phyloP scores from a whole-genome alignment of 2,329 filamentous ascomycete species.

The Chaetothyriales sp. region DNA sequence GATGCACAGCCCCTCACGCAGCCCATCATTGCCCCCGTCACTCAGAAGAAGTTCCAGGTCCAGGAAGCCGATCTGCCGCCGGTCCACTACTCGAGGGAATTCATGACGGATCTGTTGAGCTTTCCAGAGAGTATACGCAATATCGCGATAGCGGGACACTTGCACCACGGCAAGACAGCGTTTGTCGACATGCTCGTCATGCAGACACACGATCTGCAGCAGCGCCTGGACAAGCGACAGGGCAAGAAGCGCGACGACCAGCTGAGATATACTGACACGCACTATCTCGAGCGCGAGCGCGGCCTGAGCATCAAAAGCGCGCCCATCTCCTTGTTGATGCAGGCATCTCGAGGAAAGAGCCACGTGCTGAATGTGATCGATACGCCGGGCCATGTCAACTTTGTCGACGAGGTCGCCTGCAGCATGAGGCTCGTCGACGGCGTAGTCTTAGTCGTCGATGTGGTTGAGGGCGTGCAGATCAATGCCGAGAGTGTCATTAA shows the following conservation, averaged over 20 bases:
- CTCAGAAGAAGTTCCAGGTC: slow-evolving; percentile 90
- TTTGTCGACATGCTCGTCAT: slow-evolving; percentile 97
- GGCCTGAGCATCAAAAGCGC: slow-evolving; percentile 85
- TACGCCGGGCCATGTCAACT: slow-evolving; percentile 95
- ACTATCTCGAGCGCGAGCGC: slow-evolving; percentile 74
- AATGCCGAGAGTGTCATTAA: slow-evolving; percentile 97
- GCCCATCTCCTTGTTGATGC: slow-evolving; percentile 86
- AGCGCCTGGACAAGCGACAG: slow-evolving; percentile 64
- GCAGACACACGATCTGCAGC: slow-evolving; percentile 79
- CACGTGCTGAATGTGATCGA: slow-evolving; percentile 91
- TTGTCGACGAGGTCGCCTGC: slow-evolving; percentile 90
- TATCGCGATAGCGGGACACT: slow-evolving; percentile 76
- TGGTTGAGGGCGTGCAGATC: slow-evolving; percentile 96
- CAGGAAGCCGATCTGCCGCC: slow-evolving; percentile 82
- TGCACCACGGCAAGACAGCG: slow-evolving; percentile 95
- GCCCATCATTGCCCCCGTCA: slow-evolving; percentile 84
- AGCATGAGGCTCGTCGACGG: slow-evolving; percentile 79
- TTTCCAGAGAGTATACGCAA: slow-evolving; percentile 92
- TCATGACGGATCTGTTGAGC: slow-evolving; percentile 93
- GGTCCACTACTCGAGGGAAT: slow-evolving; percentile 74
- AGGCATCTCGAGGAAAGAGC: slow-evolving; percentile 80
- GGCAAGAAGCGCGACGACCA: slow-evolving; percentile 78
- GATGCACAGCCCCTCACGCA: slow-evolving; percentile 85
- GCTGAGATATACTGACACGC: slow-evolving; percentile 85
- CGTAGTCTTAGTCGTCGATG: slow-evolving; percentile 84